These are phyloP conservation scores for Syzygium grande DNA, from an alignment of 345 rosid species.

Conservation along the genomic window DNA sequence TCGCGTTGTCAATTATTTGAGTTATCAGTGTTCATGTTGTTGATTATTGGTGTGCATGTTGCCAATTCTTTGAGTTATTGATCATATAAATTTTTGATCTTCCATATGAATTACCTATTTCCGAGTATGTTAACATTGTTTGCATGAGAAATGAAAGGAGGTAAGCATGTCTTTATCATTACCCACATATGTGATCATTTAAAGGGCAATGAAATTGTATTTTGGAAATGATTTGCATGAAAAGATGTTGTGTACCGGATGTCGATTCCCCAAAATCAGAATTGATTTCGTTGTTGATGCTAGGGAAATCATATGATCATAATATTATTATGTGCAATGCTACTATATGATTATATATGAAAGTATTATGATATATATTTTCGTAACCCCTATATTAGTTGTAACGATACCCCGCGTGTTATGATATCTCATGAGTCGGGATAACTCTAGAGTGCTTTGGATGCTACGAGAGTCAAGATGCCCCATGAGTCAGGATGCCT, in stretches of 20 bases:
- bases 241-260: not conserved
- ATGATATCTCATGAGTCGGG: fast-evolving
- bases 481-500: too few relatives aligned
- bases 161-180: not conserved
- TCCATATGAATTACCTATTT: too few relatives aligned
- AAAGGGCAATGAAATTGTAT: not conserved
- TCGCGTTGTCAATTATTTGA: too few relatives aligned
- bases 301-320: not conserved
- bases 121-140: too few relatives aligned
- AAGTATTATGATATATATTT: not conserved
- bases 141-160: too few relatives aligned
- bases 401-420: not conserved
- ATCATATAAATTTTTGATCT: too few relatives aligned
- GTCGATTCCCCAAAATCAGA: not conserved
- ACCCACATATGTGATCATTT: not conserved
- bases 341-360: not conserved
- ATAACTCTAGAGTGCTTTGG: too few relatives aligned
- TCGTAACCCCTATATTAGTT: not conserved
- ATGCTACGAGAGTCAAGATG: not conserved
- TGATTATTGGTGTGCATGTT: too few relatives aligned
- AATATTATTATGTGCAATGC: not conserved
- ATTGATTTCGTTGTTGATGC: not conserved
- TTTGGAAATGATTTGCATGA: not conserved
- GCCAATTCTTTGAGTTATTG: too few relatives aligned
- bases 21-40: too few relatives aligned